Conservation (phyloP, 805 yeast genomes). For the Kuraishia borneana region DNA sequence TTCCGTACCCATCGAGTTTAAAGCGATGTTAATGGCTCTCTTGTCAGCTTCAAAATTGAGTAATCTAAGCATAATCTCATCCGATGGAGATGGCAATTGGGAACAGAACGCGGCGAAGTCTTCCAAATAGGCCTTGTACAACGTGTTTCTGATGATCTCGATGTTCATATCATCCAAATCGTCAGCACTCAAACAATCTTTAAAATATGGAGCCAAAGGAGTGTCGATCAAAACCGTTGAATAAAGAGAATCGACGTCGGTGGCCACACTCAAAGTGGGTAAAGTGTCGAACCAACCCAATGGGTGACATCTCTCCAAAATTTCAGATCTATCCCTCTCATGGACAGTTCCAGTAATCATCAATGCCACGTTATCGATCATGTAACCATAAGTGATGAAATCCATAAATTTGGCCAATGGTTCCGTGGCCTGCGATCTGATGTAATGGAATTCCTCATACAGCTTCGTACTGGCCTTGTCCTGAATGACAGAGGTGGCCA, state of each 20-base stretch:
- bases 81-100: constrained; percentile 63
- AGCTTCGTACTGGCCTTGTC: constrained; percentile 64
- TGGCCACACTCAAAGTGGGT: constrained; percentile 90
- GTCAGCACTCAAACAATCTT: constrained; percentile 75
- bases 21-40: constrained; percentile 81
- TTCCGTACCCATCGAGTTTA: constrained; percentile 82
- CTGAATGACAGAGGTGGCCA: constrained; percentile 81
- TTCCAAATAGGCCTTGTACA: constrained; percentile 88
- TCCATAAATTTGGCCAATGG: constrained; percentile 78
- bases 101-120: constrained; percentile 65
- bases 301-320: constrained; percentile 87
- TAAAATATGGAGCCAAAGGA: constrained; percentile 94
- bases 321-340: constrained; percentile 83
- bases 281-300: constrained; percentile 97
- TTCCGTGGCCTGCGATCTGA: constrained; percentile 75
- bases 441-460: constrained; percentile 74
- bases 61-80: constrained; percentile 68
- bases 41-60: constrained; percentile 91
- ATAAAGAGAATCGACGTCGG: constrained; percentile 89
- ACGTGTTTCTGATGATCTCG: constrained; percentile 84
- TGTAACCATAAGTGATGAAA: constrained; percentile 88
- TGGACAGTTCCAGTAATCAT: constrained; percentile 97
- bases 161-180: constrained; percentile 93
- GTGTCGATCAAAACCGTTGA: constrained; percentile 91
- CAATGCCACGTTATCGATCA: constrained; percentile 95